These are phyloP conservation scores for Vigna angularis DNA, from an alignment of 306 rosid species.

Conservation along the genomic window DNA sequence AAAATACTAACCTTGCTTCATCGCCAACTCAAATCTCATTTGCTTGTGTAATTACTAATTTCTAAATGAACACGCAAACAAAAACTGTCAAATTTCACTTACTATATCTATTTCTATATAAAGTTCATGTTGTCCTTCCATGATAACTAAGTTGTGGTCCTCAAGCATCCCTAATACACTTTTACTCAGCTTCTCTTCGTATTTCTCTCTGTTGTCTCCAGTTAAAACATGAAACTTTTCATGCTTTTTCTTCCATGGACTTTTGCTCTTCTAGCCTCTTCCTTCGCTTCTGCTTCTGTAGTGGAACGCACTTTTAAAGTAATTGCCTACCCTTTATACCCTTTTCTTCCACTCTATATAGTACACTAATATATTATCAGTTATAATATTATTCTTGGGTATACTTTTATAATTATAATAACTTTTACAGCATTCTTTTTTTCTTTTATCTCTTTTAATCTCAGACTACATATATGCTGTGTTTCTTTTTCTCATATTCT, in stretches of 20 bases:
- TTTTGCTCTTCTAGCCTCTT: conserved; percentile 26
- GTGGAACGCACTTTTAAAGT: conserved; percentile 57
- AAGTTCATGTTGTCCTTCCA: not conserved
- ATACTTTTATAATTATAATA: not conserved
- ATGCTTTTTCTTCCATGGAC: conserved; percentile 7
- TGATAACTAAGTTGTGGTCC: not conserved
- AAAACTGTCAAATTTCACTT: conserved; percentile 13
- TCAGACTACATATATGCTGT: too few relatives aligned
- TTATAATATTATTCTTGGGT: not conserved
- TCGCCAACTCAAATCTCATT: conserved; percentile 22
- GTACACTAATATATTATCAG: not conserved
- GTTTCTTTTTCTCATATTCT: not conserved
- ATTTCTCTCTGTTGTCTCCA: conserved; percentile 1
- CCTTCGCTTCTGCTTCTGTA: conserved; percentile 29
- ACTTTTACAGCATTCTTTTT: not conserved
- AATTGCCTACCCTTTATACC: not conserved
- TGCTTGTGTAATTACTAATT: not conserved
- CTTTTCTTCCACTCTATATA: not conserved
- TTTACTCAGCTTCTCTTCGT: not conserved
- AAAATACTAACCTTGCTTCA: conserved; percentile 4
- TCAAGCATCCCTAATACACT: not conserved
- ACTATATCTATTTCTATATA: conserved; percentile 25
- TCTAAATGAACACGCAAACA: conserved; percentile 20
- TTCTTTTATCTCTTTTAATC: not conserved
- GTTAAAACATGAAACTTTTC: conserved; percentile 31